Evolutionary conservation across 495 filamentous ascomycete genomes (phyloP), one percentile per base, ranked within the genome.

Genomic region (Neurospora sp.): DNA sequence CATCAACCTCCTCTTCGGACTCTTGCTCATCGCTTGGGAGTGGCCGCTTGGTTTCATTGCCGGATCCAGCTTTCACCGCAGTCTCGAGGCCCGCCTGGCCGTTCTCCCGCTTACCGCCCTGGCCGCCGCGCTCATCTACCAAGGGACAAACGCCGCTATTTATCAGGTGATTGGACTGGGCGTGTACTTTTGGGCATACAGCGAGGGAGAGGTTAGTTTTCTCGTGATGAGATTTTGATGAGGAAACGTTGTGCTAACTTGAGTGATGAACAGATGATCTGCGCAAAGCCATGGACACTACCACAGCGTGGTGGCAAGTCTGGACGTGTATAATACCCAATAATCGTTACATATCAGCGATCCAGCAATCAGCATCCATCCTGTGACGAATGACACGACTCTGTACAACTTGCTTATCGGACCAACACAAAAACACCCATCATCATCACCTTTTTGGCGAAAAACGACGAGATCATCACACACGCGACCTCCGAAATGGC

Each of bases 161-260:
- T 99, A 98, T 80, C 97, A 98, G 82, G 78, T 95, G 12, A 89
- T 98, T 71, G 96, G 93, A 0, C 89, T 96, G 79, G 89, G 79
- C 4, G 92, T 94, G 5, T 99, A 97, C 79, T 98, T 98, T 78
- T 98, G 96, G 94, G 96, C 92, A 0, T 98, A 95, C 77, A 94
- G 90, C 75, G 96, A 98, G 84, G 96, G 96, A 81, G 96, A 99
- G 91, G 94, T 71, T 1, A 59, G 11, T 69, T 69, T 71, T 66
- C 18, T 40, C 0, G 7, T 35, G 0, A 9, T 48, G 37, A 35
- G 72, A 70, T 37, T 20, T n/a, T 31, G 7, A 9, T 18, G 10
- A 12, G 0, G 11, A 9, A 9, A 20, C 5, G 35, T 31, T n/a
- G 35, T 6, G 16, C 31, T 75, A 5, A 71, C 48, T 5, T 12